Base-by-base conservation (phyloP, 306 rosid species). In the Dryas octopetala region DNA sequence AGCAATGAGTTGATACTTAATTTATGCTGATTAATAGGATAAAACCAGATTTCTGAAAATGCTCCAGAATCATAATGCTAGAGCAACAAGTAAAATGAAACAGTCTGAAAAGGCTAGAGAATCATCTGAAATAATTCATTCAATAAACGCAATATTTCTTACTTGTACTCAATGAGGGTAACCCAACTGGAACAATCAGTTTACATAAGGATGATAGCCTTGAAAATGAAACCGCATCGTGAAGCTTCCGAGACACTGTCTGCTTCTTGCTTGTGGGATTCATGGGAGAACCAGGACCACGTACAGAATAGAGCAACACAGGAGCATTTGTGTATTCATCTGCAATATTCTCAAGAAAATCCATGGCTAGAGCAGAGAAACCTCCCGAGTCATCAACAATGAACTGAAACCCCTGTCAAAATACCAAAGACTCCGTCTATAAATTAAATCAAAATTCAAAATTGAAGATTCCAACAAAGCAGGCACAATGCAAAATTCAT, bases 401-500 rank as follows among this genome's bases (percentile, higher is more conserved):
- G 74, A 91, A 94, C 80, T 94, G 98, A 83, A 94, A 87, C 60
- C 98, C 98, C 98, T 94, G 88, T 73, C 49, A 73, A 74, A 49
- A 74, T 53, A 17, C 19, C 72, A 78, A 74, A 75, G 61, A 55
- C 28, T 60, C 71, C 48, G 60, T 46, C 3, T 69, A 4, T 52
- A 9, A 19, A 65, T 40, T 4, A 69, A 9, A 32, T 51, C 10
- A 4, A 11, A 8, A 8, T 55, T 65, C 62, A 70, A 3, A 41
- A 65, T 41, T 28, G 51, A 28, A 63, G 28, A 40, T 23, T 55
- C 14, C 17, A 55, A 8, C 61, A 23, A 49, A 45, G 44, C 11
- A 38, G 52, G 54, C 54, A 59, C 40, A 15, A 49, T 5, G 50
- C 28, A 73, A 23, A 74, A 10, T 32, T 51, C 7, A 15, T 32